Base-by-base conservation (phyloP, 2,329 filamentous ascomycete species). In the Cladosporium sphaerospermum region DNA sequence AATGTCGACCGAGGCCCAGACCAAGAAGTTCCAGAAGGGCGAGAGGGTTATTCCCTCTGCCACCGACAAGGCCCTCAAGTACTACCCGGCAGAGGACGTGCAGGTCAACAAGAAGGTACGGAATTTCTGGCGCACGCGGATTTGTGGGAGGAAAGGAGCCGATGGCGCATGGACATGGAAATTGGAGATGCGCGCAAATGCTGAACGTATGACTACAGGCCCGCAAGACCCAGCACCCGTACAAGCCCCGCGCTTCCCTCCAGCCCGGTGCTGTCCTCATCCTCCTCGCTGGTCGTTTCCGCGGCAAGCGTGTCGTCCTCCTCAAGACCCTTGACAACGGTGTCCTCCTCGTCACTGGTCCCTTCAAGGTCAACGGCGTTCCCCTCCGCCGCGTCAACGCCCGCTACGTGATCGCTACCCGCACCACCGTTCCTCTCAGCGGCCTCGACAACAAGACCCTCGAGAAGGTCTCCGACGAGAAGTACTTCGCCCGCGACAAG, bases 311-410 rank as follows among this genome's bases (percentile, higher is more conserved):
- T 75, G 93, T 99, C 71, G 83, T 99, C 72, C 90, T 97, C 79
- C 88, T 99, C 76, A 97, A 97, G 86, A 84, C 86, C 78, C 91
- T 99, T 72, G 82, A 89, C 73, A 89, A 96, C 81, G 93, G 93
- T 80, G 89, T 96, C 65, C 90, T 99, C 76, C 89, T 99, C 75
- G 90, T 99, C 71, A 99, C 93, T 73, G 93, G 93, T 70, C 93
- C 93, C 74, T 99, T 97, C 88, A 99, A 97, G 87, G 87, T 99
- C 81, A 99, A 99, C 82, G 93, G 93, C 77, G 93, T 99, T 64
- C 93, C 93, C 67, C 86, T 99, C 72, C 87, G 93, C 79, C 85
- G 81, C 76, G 88, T 95, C 74, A 95, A 95, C 81, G 81, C 89
- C 74, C 86, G 88, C 78, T 95, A 93, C 78, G 89, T 95, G 73